Conservation (phyloP, 2,329 filamentous ascomycete genomes). For the Lasiodiplodia sp. region DNA sequence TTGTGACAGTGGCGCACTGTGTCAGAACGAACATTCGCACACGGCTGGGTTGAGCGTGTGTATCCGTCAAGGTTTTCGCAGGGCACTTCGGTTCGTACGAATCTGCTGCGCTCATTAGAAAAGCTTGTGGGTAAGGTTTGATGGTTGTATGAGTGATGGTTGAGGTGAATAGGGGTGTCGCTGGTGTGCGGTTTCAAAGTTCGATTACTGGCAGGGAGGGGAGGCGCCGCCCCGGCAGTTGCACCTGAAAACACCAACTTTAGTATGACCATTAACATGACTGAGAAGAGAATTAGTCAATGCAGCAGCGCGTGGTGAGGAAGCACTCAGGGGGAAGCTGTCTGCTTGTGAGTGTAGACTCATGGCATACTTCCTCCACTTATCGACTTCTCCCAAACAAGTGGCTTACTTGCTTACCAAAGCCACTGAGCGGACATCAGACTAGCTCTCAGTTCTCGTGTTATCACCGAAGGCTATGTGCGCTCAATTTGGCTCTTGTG, state of each 20-base stretch:
- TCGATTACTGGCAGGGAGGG: neutral
- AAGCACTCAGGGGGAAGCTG: neutral
- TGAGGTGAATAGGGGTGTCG: neutral
- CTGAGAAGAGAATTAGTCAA: neutral
- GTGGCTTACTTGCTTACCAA: neutral
- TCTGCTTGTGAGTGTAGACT: neutral
- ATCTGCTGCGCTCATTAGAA: neutral
- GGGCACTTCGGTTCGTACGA: neutral
- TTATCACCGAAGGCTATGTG: neutral
- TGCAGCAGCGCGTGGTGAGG: neutral
- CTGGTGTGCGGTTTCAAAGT: neutral
- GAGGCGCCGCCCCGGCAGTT: neutral
- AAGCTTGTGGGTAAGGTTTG: neutral
- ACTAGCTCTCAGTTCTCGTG: neutral
- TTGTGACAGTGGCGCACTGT: neutral
- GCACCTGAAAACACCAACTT: neutral
- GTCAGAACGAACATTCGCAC: neutral
- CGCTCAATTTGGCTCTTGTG: neutral
- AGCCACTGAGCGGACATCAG: neutral
- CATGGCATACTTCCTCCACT: neutral
- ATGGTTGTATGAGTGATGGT: neutral
- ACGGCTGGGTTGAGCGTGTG: neutral
- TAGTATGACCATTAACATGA: neutral
- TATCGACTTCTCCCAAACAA: neutral
- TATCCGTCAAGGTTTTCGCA: neutral